Conservation (phyloP, 495 filamentous ascomycete genomes). For the Tuber magnatum region DNA sequence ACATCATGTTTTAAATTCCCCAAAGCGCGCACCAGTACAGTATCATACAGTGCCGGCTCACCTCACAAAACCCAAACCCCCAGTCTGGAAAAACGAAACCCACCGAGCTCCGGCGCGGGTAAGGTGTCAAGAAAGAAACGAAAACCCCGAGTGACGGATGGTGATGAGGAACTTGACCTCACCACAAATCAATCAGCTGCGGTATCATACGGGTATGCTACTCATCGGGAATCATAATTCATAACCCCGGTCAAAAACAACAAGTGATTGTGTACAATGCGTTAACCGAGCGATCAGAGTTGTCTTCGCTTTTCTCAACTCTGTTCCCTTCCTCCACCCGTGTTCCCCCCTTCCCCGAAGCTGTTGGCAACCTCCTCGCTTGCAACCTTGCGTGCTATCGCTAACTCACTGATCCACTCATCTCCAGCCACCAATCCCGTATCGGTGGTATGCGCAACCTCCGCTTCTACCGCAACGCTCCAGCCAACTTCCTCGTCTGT, state of each 20-base stretch:
- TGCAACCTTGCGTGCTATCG: slow-evolving; percentile 20
- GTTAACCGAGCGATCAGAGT: neutral
- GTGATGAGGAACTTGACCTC: neutral
- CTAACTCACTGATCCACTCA: slow-evolving; percentile 22
- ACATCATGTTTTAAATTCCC: neutral
- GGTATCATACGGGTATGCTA: neutral
- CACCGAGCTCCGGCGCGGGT: neutral
- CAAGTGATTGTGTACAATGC: neutral
- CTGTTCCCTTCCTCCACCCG: neutral
- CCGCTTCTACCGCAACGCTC: slow-evolving; percentile 21
- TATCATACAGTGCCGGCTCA: too few species aligned
- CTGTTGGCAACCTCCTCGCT: slow-evolving; percentile 16
- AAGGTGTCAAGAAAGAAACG: neutral
- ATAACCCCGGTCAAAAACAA: neutral
- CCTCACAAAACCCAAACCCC: neutral
- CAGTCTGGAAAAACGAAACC: neutral
- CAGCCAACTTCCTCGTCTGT: slow-evolving; percentile 30
- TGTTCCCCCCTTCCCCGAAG: neutral
- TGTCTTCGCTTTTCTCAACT: neutral
- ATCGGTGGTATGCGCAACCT: slow-evolving; percentile 16
- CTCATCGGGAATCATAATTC: neutral
- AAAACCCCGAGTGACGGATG: neutral
- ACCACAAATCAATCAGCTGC: neutral
- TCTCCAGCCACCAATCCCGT: slow-evolving; percentile 16
- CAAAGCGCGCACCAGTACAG: neutral